These are phyloP conservation scores for Epithele typhae DNA, from an alignment of 768 basidiomycete species.

Conservation along the genomic window DNA sequence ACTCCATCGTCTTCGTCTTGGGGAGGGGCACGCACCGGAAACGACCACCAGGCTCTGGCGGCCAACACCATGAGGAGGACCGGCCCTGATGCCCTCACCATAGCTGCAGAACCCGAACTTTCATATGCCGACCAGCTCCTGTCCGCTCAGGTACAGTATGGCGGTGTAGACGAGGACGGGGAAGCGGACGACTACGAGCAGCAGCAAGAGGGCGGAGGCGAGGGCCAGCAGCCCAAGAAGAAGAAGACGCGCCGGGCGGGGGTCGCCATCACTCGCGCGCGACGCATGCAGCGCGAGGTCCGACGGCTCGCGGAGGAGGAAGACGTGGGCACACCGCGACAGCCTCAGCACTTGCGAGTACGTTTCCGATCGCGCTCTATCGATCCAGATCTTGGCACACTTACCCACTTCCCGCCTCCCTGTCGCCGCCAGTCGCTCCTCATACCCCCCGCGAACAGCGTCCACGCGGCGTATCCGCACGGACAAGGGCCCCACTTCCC, in stretches of 20 bases:
- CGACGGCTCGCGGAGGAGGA: slow-evolving; percentile 13
- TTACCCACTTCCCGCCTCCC: background rate
- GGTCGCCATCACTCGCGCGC: slow-evolving; percentile 10
- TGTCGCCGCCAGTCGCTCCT: background rate
- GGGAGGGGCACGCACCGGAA: background rate
- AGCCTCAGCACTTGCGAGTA: slow-evolving; percentile 11
- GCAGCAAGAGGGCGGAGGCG: background rate
- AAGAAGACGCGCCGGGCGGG: slow-evolving; percentile 17
- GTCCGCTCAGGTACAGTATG: slow-evolving; percentile 1
- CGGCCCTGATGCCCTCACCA: slow-evolving; percentile 10
- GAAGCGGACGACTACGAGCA: slow-evolving; percentile 11
- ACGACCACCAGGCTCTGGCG: too few species aligned
- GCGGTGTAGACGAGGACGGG: slow-evolving; percentile 2
- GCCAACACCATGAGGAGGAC: too few species aligned
- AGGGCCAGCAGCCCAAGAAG: slow-evolving; percentile 11
- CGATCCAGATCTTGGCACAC: background rate
- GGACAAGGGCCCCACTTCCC: background rate
- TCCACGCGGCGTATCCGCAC: background rate
- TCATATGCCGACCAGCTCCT: slow-evolving; percentile 7
- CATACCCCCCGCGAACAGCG: background rate
- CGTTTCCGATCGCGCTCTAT: background rate
- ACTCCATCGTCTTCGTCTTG: slow-evolving; percentile 5
- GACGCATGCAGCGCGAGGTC: slow-evolving; percentile 16
- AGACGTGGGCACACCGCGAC: slow-evolving; percentile 5
- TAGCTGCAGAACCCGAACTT: slow-evolving; percentile 6